A percentile compares a stretch with the other conserved stretches of the same genome.
Conservation (phyloP, 345 rosid species). For the Aurinia saxatilis region DNA sequence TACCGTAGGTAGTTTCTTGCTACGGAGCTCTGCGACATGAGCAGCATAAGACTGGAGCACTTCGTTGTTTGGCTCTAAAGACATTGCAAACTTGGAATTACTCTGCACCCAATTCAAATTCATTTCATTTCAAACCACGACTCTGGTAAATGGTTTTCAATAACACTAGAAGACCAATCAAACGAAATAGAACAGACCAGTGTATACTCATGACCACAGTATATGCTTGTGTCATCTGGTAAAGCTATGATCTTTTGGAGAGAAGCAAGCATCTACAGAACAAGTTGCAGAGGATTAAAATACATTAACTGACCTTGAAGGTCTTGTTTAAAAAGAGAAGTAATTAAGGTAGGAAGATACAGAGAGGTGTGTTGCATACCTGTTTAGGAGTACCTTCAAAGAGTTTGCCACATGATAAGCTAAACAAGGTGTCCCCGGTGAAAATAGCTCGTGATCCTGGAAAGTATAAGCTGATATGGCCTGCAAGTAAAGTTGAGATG, state of each 20-base stretch:
- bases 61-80: slow-evolving; percentile 79
- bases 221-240: slow-evolving; percentile 82
- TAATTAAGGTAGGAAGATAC: background rate
- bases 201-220: slow-evolving; percentile 92
- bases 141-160: background rate
- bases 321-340: background rate
- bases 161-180: background rate
- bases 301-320: background rate
- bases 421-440: slow-evolving; percentile 88
- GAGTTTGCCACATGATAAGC: slow-evolving; percentile 97
- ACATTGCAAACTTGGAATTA: slow-evolving; percentile 86
- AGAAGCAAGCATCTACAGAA: slow-evolving; percentile 75
- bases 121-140: background rate
- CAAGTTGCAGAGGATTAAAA: slow-evolving; percentile 4
- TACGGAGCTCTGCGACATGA: slow-evolving; percentile 58
- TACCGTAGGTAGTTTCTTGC: slow-evolving; percentile 76
- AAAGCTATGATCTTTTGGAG: slow-evolving; percentile 60
- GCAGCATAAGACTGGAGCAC: slow-evolving; percentile 77
- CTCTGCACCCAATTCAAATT: slow-evolving; percentile 45
- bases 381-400: slow-evolving; percentile 85
- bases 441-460: slow-evolving; percentile 79
- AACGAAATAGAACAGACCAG: slow-evolving; percentile 46
- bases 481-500: slow-evolving; percentile 33
- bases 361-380: slow-evolving; percentile 31
- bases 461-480: slow-evolving; percentile 92